phyloP scores from a whole-genome alignment of 495 filamentous ascomycete species.

The Penicillium simplicissimum region DNA sequence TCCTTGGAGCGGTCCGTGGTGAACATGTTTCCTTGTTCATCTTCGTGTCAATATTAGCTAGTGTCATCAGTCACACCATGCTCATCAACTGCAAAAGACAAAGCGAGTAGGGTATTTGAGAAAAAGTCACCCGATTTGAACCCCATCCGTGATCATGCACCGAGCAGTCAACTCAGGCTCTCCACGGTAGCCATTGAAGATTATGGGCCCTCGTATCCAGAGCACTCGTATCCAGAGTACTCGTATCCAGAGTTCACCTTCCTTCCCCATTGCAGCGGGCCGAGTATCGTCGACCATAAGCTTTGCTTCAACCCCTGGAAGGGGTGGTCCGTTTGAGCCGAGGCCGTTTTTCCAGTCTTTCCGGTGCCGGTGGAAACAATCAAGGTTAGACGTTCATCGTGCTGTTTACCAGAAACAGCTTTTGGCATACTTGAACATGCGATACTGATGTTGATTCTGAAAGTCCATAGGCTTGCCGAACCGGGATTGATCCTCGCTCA shows the following conservation, averaged over 20 bases:
- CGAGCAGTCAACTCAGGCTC: neutral
- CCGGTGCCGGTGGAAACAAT: neutral
- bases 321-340: neutral
- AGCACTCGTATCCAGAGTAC: neutral
- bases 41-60: neutral
- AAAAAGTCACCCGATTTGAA: neutral
- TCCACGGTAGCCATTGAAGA: neutral
- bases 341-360: neutral
- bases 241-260: neutral
- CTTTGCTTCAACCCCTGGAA: neutral
- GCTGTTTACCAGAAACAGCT: too few relatives aligned
- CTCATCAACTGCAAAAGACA: neutral
- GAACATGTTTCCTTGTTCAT: neutral
- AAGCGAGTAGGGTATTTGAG: neutral
- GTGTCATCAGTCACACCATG: neutral
- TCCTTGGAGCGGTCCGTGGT: neutral
- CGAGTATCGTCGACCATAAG: neutral
- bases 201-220: neutral
- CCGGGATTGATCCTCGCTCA: neutral
- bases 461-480: neutral
- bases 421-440: neutral
- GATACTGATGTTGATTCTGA: neutral
- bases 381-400: neutral
- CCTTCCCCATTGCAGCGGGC: neutral
- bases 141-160: neutral